phyloP scores from a whole-genome alignment of 306 rosid species.

The Malus domestica region DNA sequence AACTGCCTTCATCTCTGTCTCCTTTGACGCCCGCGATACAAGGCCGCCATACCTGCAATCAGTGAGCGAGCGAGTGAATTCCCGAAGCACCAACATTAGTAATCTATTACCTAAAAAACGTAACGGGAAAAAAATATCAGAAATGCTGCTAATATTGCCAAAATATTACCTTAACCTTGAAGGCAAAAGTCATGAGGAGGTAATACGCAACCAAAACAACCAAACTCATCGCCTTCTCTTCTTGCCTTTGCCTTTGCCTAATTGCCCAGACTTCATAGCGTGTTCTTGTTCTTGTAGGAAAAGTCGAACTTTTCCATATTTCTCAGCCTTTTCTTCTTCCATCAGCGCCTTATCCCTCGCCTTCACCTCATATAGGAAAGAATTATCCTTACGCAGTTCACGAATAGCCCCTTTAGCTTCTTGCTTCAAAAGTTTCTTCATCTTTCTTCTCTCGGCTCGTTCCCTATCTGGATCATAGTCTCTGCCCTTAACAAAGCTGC shows the following conservation, averaged over 20 bases:
- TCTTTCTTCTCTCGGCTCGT: slow-evolving; percentile 54
- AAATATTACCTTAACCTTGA: neutral
- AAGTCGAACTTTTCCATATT: slow-evolving; percentile 50
- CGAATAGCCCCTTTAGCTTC: slow-evolving; percentile 82
- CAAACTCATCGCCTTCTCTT: slow-evolving; percentile 53
- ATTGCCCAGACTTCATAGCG: slow-evolving; percentile 81
- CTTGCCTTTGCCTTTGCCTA: slow-evolving; percentile 87
- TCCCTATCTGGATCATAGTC: slow-evolving; percentile 83
- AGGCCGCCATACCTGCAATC: neutral
- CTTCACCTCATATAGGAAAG: slow-evolving; percentile 65
- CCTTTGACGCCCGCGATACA: neutral
- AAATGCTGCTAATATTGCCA: neutral
- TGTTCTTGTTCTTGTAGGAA: slow-evolving; percentile 88
- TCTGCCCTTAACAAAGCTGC: slow-evolving; percentile 83
- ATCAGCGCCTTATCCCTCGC: slow-evolving; percentile 45
- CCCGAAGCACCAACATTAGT: neutral
- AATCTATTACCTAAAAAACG: neutral
- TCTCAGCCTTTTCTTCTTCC: slow-evolving; percentile 66
- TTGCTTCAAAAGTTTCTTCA: slow-evolving; percentile 51
- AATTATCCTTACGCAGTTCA: slow-evolving; percentile 79
- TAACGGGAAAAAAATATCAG: neutral
- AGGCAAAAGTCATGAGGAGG: neutral
- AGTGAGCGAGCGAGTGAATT: neutral
- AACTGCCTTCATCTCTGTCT: neutral
- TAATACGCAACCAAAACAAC: neutral